Percentiles rank a stretch among this genome's conserved stretches.
Evolutionary conservation across 176 grass and related monocot species (phyloP).

Genomic region (Pontederia paniculata): DNA sequence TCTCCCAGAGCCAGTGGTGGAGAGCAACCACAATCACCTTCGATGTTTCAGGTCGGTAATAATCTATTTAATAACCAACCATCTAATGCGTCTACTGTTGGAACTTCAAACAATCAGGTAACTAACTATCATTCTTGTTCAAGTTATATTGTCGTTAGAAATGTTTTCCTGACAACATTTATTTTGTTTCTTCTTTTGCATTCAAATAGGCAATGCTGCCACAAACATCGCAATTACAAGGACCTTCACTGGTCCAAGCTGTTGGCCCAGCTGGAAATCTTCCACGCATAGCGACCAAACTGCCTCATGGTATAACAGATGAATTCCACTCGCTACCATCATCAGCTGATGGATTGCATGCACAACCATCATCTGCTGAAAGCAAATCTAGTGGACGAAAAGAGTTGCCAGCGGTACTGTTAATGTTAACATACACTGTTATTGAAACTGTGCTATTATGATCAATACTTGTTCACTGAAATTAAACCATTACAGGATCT

Average conservation of each 20-base stretch:
- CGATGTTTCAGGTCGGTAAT: constrained; percentile 11
- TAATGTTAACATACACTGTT: constrained; percentile 5
- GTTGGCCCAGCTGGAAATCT: constrained; percentile 22
- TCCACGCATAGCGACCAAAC: constrained; percentile 30
- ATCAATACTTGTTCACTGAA: constrained; percentile 12
- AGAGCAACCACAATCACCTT: constrained; percentile 35
- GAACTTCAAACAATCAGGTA: constrained; percentile 55
- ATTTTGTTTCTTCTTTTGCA: constrained; percentile 16
- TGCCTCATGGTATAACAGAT: constrained; percentile 22
- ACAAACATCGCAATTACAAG: constrained; percentile 15
- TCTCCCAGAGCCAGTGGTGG: constrained; percentile 27
- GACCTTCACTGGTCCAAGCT: constrained; percentile 29
- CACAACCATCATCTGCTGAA: constrained; percentile 37
- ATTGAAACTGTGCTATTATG: background rate
- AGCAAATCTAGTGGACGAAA: constrained; percentile 53
- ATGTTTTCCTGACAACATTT: background rate
- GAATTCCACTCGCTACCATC: constrained; percentile 39
- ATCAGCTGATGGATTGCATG: constrained; percentile 29
- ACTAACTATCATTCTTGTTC: background rate
- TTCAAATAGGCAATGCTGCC: constrained; percentile 19
- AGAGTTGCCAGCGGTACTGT: constrained; percentile 71
- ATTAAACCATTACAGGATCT: constrained; percentile 46
- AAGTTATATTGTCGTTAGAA: background rate
- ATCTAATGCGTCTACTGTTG: constrained; percentile 32
- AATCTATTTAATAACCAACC: background rate